Evolutionary conservation across 768 basidiomycete genomes (phyloP).

Genomic region (Mycena latifolia): DNA sequence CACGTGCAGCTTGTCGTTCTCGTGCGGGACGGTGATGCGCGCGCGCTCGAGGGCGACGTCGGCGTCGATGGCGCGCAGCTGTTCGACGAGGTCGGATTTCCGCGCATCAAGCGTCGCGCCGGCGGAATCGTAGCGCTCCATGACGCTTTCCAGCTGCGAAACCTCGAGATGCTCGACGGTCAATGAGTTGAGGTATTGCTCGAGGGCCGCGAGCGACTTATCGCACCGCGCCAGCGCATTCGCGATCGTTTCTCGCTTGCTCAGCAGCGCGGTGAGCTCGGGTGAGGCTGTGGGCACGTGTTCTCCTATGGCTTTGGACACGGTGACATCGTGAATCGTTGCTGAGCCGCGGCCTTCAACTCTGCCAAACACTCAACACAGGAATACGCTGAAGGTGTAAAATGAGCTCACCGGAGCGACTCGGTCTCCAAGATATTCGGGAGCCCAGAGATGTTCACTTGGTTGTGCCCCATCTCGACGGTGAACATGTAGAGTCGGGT

Average conservation of each 20-base stretch:
- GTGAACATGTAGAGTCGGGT: slow-evolving; percentile 48
- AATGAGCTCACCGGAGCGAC: slow-evolving; percentile 29
- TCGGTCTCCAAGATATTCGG: slow-evolving; percentile 34
- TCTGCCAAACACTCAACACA: slow-evolving; percentile 12
- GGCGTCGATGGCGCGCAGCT: slow-evolving; percentile 31
- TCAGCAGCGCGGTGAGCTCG: slow-evolving; percentile 6
- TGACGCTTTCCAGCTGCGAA: slow-evolving; percentile 29
- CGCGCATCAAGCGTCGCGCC: slow-evolving; percentile 30
- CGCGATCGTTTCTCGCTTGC: slow-evolving; percentile 7
- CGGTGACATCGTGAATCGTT: slow-evolving; percentile 39
- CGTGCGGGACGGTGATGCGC: slow-evolving; percentile 15
- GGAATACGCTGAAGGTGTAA: neutral
- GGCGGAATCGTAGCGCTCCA: slow-evolving; percentile 36
- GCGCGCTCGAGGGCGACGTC: slow-evolving; percentile 24
- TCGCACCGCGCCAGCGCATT: slow-evolving; percentile 36
- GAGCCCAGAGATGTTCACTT: slow-evolving; percentile 32
- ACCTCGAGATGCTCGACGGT: slow-evolving; percentile 35
- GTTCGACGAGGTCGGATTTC: slow-evolving; percentile 29
- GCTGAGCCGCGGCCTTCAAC: slow-evolving; percentile 40
- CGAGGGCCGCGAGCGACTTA: slow-evolving; percentile 34
- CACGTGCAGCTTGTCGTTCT: slow-evolving; percentile 29
- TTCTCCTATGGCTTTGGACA: slow-evolving; percentile 20
- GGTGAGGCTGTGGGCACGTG: slow-evolving; percentile 19
- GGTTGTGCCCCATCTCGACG: slow-evolving; percentile 33
- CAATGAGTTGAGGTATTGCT: slow-evolving; percentile 33